Percentiles rank a stretch among this genome's conserved stretches.
Evolutionary conservation across 2,329 filamentous ascomycete species (phyloP).

Genomic region (Botrytis elliptica): DNA sequence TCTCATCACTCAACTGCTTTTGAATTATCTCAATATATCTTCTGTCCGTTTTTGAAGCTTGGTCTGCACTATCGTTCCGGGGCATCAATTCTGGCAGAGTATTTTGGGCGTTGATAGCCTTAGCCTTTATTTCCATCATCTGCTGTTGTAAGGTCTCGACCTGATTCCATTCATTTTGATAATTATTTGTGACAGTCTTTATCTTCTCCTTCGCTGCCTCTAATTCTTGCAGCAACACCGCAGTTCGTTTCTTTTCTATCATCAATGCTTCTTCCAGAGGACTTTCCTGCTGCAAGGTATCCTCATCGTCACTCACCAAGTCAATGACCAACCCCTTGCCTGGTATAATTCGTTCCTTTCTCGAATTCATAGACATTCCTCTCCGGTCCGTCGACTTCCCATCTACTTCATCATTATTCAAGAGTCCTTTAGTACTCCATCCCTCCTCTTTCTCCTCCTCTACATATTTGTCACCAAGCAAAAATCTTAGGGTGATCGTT

Average conservation of each 20-base stretch:
- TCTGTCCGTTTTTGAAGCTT: not conserved
- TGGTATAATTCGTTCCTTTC: not conserved
- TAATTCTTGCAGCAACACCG: not conserved
- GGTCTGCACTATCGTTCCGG: not conserved
- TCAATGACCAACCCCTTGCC: constrained; percentile 10
- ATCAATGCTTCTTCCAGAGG: not conserved
- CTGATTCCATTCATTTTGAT: constrained; percentile 1
- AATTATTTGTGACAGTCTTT: not conserved
- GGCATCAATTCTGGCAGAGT: not conserved
- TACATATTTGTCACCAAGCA: not conserved
- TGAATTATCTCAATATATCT: not conserved
- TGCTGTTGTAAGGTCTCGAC: not conserved
- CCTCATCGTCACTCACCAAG: constrained; percentile 9
- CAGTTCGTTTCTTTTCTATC: not conserved
- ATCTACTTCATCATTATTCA: not conserved
- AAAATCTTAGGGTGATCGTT: not conserved
- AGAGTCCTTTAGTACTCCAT: not conserved
- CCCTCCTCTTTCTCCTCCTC: not conserved
- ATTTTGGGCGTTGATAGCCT: not conserved
- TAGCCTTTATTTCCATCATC: not conserved
- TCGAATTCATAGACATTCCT: not conserved
- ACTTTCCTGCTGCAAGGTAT: not conserved
- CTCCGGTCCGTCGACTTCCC: not conserved
- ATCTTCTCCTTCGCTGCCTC: not conserved
- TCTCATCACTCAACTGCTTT: not conserved